Conservation (phyloP, 148 eudicot species). For the Salicornia ramosissima region DNA sequence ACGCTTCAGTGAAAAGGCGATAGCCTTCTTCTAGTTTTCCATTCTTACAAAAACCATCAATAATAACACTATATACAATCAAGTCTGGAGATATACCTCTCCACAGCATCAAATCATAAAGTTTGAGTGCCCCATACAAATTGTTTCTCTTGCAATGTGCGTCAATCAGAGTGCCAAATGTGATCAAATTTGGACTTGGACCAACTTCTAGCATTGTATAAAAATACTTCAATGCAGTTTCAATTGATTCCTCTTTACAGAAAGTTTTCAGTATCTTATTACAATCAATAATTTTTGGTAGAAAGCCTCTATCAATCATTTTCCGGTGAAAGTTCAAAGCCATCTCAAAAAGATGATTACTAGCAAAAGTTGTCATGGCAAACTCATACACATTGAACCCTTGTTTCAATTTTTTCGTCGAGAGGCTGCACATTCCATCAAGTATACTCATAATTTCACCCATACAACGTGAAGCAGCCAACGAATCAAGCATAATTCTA, state of each 20-base stretch:
- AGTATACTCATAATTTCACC: slow-evolving; percentile 32
- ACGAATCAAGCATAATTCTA: slow-evolving; percentile 36
- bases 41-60: slow-evolving; percentile 44
- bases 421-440: slow-evolving; percentile 25
- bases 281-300: slow-evolving; percentile 38
- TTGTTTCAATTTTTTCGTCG: slow-evolving; percentile 18
- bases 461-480: slow-evolving; percentile 29
- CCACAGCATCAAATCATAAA: slow-evolving; percentile 37
- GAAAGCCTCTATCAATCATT: slow-evolving; percentile 44
- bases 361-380: slow-evolving; percentile 37
- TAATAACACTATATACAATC: slow-evolving; percentile 48
- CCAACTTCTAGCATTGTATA: slow-evolving; percentile 39
- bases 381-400: slow-evolving; percentile 42
- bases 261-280: slow-evolving; percentile 47
- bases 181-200: slow-evolving; percentile 57
- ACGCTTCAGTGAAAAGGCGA: slow-evolving; percentile 34
- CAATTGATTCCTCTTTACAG: slow-evolving; percentile 34
- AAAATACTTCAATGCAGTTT: slow-evolving; percentile 36
- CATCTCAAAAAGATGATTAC: slow-evolving; percentile 36
- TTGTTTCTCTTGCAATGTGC: slow-evolving; percentile 40
- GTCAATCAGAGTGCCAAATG: slow-evolving; percentile 58
- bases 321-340: slow-evolving; percentile 43
- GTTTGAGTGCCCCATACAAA: slow-evolving; percentile 43
- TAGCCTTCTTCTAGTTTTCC: slow-evolving; percentile 45
- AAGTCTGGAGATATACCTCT: slow-evolving; percentile 47